Percentiles rank a stretch among this genome's conserved stretches.
These are phyloP conservation scores for Aegilops umbellulata DNA, from an alignment of 176 grass and related monocot genomes.

Conservation along the genomic window DNA sequence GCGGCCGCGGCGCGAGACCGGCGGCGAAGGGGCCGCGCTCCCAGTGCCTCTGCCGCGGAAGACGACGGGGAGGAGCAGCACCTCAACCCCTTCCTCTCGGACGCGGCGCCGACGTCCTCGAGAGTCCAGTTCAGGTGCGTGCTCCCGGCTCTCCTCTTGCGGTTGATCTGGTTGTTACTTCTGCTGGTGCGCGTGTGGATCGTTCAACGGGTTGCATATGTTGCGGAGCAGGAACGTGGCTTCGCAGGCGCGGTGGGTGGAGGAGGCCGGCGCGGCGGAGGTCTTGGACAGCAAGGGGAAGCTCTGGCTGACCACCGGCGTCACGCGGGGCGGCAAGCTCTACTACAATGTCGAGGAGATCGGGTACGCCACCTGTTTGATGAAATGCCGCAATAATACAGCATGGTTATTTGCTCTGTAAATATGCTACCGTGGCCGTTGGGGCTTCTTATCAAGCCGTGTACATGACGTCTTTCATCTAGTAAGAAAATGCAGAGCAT, in stretches of 20 bases:
- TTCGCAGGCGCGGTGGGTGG: conserved; percentile 68
- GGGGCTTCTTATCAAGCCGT: neutral
- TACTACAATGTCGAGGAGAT: conserved; percentile 92
- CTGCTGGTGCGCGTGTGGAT: neutral
- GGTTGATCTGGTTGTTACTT: neutral
- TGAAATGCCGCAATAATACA: neutral
- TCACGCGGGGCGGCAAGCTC: conserved; percentile 50
- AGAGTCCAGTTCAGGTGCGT: conserved; percentile 49
- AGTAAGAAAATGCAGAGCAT: neutral
- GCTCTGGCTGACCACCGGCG: conserved; percentile 70
- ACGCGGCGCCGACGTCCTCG: neutral
- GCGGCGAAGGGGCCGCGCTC: conserved; percentile 4
- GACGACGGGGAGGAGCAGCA: conserved; percentile 60
- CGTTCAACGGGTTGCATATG: neutral
- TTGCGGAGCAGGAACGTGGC: conserved; percentile 44
- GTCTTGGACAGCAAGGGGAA: conserved; percentile 76
- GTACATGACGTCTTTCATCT: neutral
- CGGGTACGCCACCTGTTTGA: conserved; percentile 44
- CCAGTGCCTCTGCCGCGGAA: neutral
- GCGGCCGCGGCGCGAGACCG: neutral
- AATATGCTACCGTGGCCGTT: neutral
- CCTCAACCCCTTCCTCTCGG: conserved; percentile 46
- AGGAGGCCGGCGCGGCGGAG: conserved; percentile 59
- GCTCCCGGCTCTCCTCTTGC: neutral
- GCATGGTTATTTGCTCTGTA: neutral